These are phyloP conservation scores for Aspergillus coremiiformis DNA, from an alignment of 495 filamentous ascomycete species.

Conservation along the genomic window DNA sequence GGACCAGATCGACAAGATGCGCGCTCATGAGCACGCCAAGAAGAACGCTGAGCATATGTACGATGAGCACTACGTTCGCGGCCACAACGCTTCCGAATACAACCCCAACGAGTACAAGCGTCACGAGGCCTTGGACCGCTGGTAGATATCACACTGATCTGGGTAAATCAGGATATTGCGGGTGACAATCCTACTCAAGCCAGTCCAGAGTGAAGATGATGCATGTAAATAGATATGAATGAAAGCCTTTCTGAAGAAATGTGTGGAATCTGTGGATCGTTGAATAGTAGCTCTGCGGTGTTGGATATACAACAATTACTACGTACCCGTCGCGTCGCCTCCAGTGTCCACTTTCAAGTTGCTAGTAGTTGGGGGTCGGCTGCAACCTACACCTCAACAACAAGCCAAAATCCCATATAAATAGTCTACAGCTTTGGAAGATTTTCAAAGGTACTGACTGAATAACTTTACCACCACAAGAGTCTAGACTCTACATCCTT, in stretches of 20 bases:
- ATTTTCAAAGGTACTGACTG: too few relatives aligned
- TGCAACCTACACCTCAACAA: too few relatives aligned
- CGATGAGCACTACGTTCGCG: slow-evolving; percentile 47
- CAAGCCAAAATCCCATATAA: too few relatives aligned
- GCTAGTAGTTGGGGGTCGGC: too few relatives aligned
- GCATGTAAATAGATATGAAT: slow-evolving; percentile 1
- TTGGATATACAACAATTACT: too few relatives aligned
- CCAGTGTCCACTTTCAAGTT: too few relatives aligned
- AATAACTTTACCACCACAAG: too few relatives aligned
- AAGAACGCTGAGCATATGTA: slow-evolving; percentile 58
- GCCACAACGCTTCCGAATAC: slow-evolving; percentile 37
- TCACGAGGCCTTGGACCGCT: slow-evolving; percentile 25
- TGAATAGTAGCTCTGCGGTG: too few relatives aligned
- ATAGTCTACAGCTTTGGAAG: too few relatives aligned
- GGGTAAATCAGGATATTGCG: slow-evolving; percentile 8
- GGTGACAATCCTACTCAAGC: background rate
- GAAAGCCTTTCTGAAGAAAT: background rate
- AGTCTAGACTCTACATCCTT: too few relatives aligned
- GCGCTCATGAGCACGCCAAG: slow-evolving; percentile 59
- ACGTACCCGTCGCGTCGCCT: too few relatives aligned
- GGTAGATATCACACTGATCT: slow-evolving; percentile 4
- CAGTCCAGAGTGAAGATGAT: slow-evolving; percentile 5
- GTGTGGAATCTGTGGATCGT: too few relatives aligned
- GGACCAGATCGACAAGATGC: slow-evolving; percentile 58
- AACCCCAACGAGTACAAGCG: slow-evolving; percentile 34